Base-by-base conservation (phyloP, 495 filamentous ascomycete species). In the Sordaria brevicollis region DNA sequence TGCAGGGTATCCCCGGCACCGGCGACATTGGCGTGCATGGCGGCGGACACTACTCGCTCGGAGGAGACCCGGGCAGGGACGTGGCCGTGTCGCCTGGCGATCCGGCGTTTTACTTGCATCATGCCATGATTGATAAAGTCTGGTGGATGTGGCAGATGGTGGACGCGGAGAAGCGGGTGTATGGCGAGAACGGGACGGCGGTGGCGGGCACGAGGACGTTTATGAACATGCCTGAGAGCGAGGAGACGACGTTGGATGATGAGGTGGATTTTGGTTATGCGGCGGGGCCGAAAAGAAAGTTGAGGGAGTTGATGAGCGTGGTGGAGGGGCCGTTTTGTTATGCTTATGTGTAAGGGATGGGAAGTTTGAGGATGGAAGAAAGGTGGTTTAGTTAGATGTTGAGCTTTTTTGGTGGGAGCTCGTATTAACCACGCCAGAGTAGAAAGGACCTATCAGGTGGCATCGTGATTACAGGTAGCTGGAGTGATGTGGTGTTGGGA, bases 51-150 rank as follows among this genome's bases (percentile, higher is more conserved):
- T 89, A 86, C 76, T 81, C 83, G 6, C 86, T 90, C 68, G 90
- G 76, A 35, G 89, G 87, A 39, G 86, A 90, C 76, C 84, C 86
- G 0, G 85, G 84, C 3, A 74, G 77, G 17, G 89, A 91, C 76
- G 75, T 88, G 25, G 90, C 82, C 72, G 80, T 79, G 5, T 88
- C 84, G 17, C 86, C 89, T 9, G 86, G 86, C 8, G 90, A 92
- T 68, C 89, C 89, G 11, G 84, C 81, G 1, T 92, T 93, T 78
- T 92, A 80, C 74, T 80, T 88, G 11, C 90, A 92, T 75, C 90
- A 92, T 76, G 83, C 79, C 17, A 83, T 86, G 83, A 83, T 92
- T 68, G 90, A 92, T 76, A 85, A 86, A 9, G 66, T 88, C 11
- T 92, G 86, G 83, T 86, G 87, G 80, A 85, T 86, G 21, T 92